phyloP scores from a whole-genome alignment of 2,329 filamentous ascomycete genomes.

The Blumeria hordei region DNA sequence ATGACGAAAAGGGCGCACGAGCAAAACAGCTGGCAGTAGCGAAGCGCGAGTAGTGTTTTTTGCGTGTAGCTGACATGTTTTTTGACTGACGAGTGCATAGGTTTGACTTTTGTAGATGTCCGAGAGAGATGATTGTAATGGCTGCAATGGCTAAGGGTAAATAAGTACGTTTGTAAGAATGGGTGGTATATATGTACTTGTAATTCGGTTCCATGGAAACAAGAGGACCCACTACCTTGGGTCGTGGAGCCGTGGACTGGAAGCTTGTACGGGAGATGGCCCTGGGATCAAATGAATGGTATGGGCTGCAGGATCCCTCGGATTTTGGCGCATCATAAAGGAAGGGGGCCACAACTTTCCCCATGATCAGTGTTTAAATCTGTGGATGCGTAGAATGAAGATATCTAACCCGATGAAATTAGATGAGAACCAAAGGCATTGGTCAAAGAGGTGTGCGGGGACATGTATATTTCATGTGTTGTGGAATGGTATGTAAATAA shows the following conservation, averaged over 20 bases:
- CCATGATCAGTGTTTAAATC: slow-evolving; percentile 12
- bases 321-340: slow-evolving; percentile 34
- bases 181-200: slow-evolving; percentile 31
- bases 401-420: neutral
- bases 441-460: too few relatives aligned
- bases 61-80: slow-evolving; percentile 44
- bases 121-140: too few relatives aligned
- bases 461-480: too few relatives aligned
- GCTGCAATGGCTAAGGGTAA: too few relatives aligned
- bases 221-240: slow-evolving; percentile 49
- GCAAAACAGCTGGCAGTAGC: slow-evolving; percentile 40
- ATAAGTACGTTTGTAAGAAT: slow-evolving; percentile 3
- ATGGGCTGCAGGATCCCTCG: slow-evolving; percentile 27
- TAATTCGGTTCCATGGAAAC: slow-evolving; percentile 70
- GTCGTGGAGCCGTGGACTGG: slow-evolving; percentile 33
- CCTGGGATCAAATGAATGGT: slow-evolving; percentile 58
- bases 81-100: slow-evolving; percentile 49
- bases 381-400: slow-evolving; percentile 13
- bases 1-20: slow-evolving; percentile 49
- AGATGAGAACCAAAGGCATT: too few relatives aligned
- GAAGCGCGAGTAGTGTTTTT: slow-evolving; percentile 41
- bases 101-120: slow-evolving; percentile 17
- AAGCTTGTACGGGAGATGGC: slow-evolving; percentile 61
- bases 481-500: too few relatives aligned
- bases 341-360: slow-evolving; percentile 38